phyloP scores from a whole-genome alignment of 1,284 basidiomycete genomes.

The Phaffia rhodozyma region DNA sequence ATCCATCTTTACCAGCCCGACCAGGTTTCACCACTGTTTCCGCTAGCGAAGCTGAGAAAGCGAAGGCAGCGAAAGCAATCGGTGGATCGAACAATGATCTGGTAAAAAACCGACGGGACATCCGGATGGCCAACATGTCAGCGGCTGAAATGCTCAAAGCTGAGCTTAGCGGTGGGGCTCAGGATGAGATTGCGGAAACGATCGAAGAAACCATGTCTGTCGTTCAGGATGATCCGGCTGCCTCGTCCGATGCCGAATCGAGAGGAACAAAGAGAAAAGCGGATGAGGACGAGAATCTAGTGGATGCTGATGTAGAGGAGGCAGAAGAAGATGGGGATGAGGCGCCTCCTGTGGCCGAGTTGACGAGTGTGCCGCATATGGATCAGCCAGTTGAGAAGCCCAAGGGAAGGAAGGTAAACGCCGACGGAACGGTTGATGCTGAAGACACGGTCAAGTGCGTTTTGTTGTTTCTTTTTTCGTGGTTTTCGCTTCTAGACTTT shows the following conservation, averaged over 20 bases:
- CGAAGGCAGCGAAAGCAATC: conserved; percentile 42
- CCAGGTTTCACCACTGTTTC: conserved; percentile 53
- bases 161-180: conserved; percentile 54
- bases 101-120: conserved; percentile 72
- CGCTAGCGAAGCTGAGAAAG: conserved; percentile 31
- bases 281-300: conserved; percentile 34
- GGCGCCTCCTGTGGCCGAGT: conserved; percentile 34
- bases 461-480: not conserved
- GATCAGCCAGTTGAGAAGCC: conserved; percentile 38
- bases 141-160: conserved; percentile 89
- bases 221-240: conserved; percentile 20
- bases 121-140: conserved; percentile 90
- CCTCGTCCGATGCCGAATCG: conserved; percentile 20
- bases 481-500: not conserved
- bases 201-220: conserved; percentile 19
- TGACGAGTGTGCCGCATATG: conserved; percentile 30
- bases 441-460: conserved; percentile 82
- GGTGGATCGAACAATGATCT: conserved; percentile 73
- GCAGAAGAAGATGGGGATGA: conserved; percentile 27
- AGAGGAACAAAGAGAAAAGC: conserved; percentile 57
- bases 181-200: conserved; percentile 20
- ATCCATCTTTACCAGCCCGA: conserved; percentile 46
- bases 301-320: conserved; percentile 21
- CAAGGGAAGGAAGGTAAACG: conserved; percentile 57
- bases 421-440: conserved; percentile 81